These are phyloP conservation scores for Hanseniaspora gamundiae DNA, from an alignment of 1,139 yeast genomes.

Conservation along the genomic window DNA sequence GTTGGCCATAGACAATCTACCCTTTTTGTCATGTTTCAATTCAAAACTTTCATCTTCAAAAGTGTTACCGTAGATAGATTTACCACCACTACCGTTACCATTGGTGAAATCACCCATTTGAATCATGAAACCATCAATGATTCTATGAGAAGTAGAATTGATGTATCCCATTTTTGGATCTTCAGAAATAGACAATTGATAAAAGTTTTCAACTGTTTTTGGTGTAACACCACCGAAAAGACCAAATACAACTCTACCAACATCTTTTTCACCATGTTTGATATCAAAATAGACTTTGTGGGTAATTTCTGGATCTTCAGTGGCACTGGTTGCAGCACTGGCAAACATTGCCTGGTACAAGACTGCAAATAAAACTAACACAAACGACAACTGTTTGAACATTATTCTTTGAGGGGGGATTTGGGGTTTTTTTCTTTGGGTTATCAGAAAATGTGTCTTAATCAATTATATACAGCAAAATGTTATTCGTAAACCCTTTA, in stretches of 20 bases:
- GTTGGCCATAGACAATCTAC: constrained; percentile 71
- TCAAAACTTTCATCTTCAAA: constrained; percentile 62
- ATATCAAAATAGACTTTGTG: constrained; percentile 51
- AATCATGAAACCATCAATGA: constrained; percentile 64
- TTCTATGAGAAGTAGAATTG: constrained; percentile 59
- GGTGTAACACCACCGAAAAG: constrained; percentile 67
- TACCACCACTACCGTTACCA: constrained; percentile 62
- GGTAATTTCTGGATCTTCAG: constrained; percentile 48
- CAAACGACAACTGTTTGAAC: background rate
- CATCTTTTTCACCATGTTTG: constrained; percentile 40
- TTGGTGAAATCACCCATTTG: constrained; percentile 77
- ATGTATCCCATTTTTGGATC: constrained; percentile 37
- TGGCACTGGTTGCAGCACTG: background rate
- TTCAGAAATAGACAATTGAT: constrained; percentile 44
- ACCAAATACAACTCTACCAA: constrained; percentile 62
- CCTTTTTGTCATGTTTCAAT: constrained; percentile 51
- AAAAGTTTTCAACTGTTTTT: constrained; percentile 60
- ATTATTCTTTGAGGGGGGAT: background rate
- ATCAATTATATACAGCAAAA: no score
- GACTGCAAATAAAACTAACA: constrained; percentile 1
- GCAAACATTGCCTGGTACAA: background rate
- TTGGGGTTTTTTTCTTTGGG: background rate
- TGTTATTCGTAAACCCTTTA: no score
- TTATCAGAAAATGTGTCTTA: background rate
- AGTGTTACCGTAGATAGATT: constrained; percentile 58